Conservation (phyloP, 306 rosid genomes). For the Lablab purpureus region DNA sequence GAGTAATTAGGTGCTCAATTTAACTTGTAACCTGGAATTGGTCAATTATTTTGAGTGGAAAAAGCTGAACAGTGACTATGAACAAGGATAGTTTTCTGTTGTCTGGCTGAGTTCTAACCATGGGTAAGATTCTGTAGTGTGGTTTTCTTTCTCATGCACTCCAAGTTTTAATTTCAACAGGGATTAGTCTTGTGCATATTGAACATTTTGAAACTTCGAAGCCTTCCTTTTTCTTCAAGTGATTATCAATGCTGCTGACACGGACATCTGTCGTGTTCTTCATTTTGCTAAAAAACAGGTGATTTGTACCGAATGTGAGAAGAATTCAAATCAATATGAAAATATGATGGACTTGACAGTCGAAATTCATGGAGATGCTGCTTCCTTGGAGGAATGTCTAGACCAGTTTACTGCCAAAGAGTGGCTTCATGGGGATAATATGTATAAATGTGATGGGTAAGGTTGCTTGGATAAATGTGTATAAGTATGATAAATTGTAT, state of each 20-base stretch:
- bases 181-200: background rate
- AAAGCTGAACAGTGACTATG: background rate
- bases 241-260: constrained; percentile 38
- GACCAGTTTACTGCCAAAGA: constrained; percentile 88
- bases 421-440: constrained; percentile 92
- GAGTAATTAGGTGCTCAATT: background rate
- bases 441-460: constrained; percentile 98
- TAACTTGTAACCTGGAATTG: background rate
- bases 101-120: background rate
- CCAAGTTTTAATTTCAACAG: background rate
- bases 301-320: constrained; percentile 79
- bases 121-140: constrained; percentile 11
- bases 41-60: background rate
- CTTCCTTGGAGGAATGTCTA: constrained; percentile 93
- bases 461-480: constrained; percentile 52
- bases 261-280: constrained; percentile 1
- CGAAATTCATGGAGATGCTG: constrained; percentile 95
- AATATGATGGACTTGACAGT: constrained; percentile 99
- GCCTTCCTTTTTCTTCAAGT: background rate
- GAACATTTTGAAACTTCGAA: background rate
- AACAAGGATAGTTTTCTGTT: background rate
- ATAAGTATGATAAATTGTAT: background rate
- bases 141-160: constrained; percentile 11
- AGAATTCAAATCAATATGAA: constrained; percentile 85
- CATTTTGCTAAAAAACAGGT: constrained; percentile 58